Conservation (phyloP, 129 eudicot species). For the Chrysanthemum lavandulifolium region DNA sequence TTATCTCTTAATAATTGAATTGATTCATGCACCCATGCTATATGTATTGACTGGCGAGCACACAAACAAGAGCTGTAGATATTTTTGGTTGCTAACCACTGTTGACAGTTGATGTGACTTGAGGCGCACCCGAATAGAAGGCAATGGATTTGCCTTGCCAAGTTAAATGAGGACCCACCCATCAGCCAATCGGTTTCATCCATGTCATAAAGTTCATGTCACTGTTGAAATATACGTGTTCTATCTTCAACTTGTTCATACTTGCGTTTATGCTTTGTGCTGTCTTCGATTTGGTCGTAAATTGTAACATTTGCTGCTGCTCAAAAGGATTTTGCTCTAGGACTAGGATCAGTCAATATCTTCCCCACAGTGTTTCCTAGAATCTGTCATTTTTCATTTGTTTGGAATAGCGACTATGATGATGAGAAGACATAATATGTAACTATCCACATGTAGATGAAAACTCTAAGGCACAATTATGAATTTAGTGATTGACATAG, state of each 20-base stretch:
- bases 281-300: neutral
- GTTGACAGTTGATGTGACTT: conserved; percentile 11
- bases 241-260: neutral
- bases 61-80: conserved; percentile 4
- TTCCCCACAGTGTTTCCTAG: neutral
- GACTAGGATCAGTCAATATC: neutral
- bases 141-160: conserved; percentile 10
- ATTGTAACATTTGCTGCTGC: neutral
- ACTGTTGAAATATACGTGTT: neutral
- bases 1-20: conserved; percentile 1
- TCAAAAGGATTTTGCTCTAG: neutral
- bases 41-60: neutral
- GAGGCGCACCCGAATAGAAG: conserved; percentile 12
- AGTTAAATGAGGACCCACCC: neutral
- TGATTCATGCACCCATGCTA: neutral
- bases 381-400: neutral
- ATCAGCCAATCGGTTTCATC: conserved; percentile 3
- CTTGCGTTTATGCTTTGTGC: neutral
- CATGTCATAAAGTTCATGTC: neutral
- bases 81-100: neutral
- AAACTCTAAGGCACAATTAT: neutral
- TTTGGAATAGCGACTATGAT: neutral
- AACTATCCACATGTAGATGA: neutral
- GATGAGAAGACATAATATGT: conserved; percentile 1
- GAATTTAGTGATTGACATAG: conserved; percentile 7